Evolutionary conservation across 179 eudicot genomes (phyloP).

Genomic region (Spinacia oleracea): DNA sequence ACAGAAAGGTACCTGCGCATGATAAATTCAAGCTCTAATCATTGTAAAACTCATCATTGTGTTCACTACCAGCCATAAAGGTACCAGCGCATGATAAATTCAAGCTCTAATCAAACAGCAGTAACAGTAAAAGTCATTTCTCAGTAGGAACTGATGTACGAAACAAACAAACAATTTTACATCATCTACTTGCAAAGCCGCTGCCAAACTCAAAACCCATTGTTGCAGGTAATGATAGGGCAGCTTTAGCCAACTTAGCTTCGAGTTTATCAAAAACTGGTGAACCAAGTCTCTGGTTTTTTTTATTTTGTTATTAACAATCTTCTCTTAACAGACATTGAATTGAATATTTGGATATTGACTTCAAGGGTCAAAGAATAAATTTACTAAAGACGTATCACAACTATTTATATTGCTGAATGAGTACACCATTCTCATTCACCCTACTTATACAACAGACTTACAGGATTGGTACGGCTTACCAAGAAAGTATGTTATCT

Average conservation of each 20-base stretch:
- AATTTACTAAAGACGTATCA: too few relatives aligned
- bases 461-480: too few relatives aligned
- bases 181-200: slow-evolving; percentile 76
- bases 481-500: too few relatives aligned
- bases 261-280: slow-evolving; percentile 99
- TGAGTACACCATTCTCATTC: too few relatives aligned
- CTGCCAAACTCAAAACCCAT: slow-evolving; percentile 98
- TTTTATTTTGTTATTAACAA: too few relatives aligned
- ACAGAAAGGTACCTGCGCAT: too few relatives aligned
- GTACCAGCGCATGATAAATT: slow-evolving; percentile 51
- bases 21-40: too few relatives aligned
- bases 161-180: background rate
- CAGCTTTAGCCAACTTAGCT: slow-evolving; percentile 94
- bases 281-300: slow-evolving; percentile 87
- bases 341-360: too few relatives aligned
- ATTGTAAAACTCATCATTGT: slow-evolving; percentile 93
- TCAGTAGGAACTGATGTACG: background rate
- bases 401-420: too few relatives aligned
- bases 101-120: background rate
- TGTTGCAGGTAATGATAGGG: slow-evolving; percentile 85
- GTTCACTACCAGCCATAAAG: slow-evolving; percentile 91
- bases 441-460: too few relatives aligned
- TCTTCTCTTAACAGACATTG: too few relatives aligned
- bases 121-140: background rate
- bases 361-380: too few relatives aligned